phyloP scores from a whole-genome alignment of 441 rosid genomes.

The Flueggea neowawraea region DNA sequence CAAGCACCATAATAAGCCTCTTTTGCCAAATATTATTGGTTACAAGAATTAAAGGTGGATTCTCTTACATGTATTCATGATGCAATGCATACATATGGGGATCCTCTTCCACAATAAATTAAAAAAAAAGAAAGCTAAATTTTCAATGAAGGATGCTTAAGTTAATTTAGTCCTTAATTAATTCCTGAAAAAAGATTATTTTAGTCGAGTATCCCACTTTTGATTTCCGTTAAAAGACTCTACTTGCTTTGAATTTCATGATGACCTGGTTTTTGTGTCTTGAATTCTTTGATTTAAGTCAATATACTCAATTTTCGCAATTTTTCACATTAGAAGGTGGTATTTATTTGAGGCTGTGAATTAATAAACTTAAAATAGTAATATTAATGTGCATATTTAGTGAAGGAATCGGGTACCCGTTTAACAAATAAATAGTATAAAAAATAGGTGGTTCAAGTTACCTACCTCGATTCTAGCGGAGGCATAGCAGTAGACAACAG shows the following conservation, averaged over 20 bases:
- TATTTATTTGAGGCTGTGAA: too few relatives aligned
- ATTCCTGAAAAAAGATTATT: not conserved
- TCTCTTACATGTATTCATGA: conserved; percentile 12
- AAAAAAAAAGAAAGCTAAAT: not conserved
- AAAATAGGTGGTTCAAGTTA: too few relatives aligned
- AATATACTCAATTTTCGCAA: conserved; percentile 12
- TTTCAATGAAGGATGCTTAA: too few relatives aligned
- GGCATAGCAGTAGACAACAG: too few relatives aligned
- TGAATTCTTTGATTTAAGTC: conserved; percentile 17
- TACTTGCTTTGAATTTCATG: conserved; percentile 20
- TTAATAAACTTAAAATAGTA: too few relatives aligned
- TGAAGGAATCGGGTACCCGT: too few relatives aligned
- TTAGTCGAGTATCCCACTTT: too few relatives aligned
- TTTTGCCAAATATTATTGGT: conserved; percentile 5
- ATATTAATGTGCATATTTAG: too few relatives aligned
- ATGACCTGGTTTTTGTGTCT: not conserved
- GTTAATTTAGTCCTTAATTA: not conserved
- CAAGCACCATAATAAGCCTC: conserved; percentile 8
- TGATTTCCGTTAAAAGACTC: conserved; percentile 15
- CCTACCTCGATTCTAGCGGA: too few relatives aligned
- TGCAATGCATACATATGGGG: conserved; percentile 16
- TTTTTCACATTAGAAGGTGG: too few relatives aligned
- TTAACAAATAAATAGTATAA: too few relatives aligned
- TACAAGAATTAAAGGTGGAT: not conserved
- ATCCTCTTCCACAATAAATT: not conserved